Evolutionary conservation across 2,329 filamentous ascomycete genomes (phyloP).

Genomic region (Fusarium compactum): DNA sequence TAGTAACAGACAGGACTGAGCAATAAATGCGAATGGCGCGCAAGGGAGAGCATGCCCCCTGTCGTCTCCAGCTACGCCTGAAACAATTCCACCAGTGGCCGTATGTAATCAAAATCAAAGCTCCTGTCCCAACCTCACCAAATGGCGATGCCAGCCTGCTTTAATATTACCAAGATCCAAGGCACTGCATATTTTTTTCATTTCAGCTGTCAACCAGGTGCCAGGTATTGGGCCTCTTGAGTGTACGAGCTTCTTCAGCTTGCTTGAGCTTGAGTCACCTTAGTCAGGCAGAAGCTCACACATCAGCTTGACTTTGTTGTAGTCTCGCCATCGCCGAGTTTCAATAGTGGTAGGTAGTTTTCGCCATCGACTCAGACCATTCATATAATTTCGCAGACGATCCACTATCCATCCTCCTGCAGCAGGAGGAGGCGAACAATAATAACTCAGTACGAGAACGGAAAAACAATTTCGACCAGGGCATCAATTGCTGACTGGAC

Average conservation of each 20-base stretch:
- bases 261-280: slow-evolving; percentile 28
- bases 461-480: slow-evolving; percentile 15
- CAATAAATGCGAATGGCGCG: slow-evolving; percentile 18
- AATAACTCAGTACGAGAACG: slow-evolving; percentile 12
- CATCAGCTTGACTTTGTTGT: slow-evolving; percentile 17
- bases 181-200: slow-evolving; percentile 27
- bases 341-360: slow-evolving; percentile 12
- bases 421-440: slow-evolving; percentile 30
- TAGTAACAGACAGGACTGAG: slow-evolving; percentile 11
- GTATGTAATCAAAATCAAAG: slow-evolving; percentile 40
- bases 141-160: slow-evolving; percentile 6
- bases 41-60: slow-evolving; percentile 41
- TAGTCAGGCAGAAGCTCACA: slow-evolving; percentile 20
- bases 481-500: not conserved
- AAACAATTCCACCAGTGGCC: slow-evolving; percentile 39
- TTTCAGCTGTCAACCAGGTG: slow-evolving; percentile 23
- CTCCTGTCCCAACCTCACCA: slow-evolving; percentile 31
- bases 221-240: slow-evolving; percentile 9
- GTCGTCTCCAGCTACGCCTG: slow-evolving; percentile 38
- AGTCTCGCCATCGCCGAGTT: slow-evolving; percentile 26
- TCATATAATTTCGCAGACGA: slow-evolving; percentile 12
- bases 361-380: slow-evolving; percentile 26
- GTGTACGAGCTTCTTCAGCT: slow-evolving; percentile 30
- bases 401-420: slow-evolving; percentile 35
- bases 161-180: slow-evolving; percentile 12